A percentile compares a stretch with the other conserved stretches of the same genome.
These are phyloP conservation scores for Cryptosporidium ryanae DNA, from an alignment of 169 alveolate genomes.

Conservation along the genomic window DNA sequence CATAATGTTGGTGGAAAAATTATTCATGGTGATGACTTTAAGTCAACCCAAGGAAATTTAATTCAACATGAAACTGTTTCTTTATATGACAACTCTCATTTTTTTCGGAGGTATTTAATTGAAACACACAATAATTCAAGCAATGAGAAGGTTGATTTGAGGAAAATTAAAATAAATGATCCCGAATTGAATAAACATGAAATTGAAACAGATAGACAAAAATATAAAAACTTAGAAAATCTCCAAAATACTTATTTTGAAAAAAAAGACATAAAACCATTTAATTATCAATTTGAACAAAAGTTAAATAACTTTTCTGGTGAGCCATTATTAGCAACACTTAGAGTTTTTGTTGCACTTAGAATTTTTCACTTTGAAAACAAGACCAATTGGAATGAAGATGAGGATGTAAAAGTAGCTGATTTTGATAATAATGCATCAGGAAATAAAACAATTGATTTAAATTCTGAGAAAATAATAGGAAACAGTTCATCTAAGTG, in stretches of 20 bases:
- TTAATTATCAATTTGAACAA: background rate
- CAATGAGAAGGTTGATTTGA: background rate
- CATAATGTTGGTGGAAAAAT: conserved; percentile 3
- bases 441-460: background rate
- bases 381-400: conserved; percentile 34
- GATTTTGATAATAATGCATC: background rate
- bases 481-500: background rate
- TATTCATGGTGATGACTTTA: background rate
- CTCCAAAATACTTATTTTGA: background rate
- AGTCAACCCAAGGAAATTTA: background rate
- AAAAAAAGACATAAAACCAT: background rate
- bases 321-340: conserved; percentile 41
- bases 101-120: background rate
- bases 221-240: background rate
- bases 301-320: conserved; percentile 37
- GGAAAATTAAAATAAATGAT: background rate
- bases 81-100: background rate
- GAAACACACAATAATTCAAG: background rate
- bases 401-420: conserved; percentile 25
- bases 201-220: background rate
- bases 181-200: background rate
- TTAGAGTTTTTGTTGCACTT: conserved; percentile 63
- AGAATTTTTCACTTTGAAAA: conserved; percentile 32
- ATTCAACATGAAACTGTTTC: background rate
- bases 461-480: conserved; percentile 4